A percentile compares a stretch with the other conserved stretches of the same genome.
phyloP scores from a whole-genome alignment of 176 grass and related monocot species.

The Hordeum vulgare region DNA sequence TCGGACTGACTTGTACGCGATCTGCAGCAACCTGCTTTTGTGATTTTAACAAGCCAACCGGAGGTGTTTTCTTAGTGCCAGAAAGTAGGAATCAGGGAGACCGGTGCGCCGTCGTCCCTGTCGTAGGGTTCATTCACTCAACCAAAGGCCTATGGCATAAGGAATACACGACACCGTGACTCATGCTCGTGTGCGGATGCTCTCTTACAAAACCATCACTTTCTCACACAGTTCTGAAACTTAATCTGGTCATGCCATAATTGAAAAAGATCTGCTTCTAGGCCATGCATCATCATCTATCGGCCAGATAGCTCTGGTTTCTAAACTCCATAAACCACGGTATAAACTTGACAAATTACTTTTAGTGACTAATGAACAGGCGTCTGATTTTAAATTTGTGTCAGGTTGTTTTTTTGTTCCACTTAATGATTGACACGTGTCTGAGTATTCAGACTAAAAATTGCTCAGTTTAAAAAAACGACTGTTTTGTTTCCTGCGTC shows the following conservation, averaged over 20 bases:
- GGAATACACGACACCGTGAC: not conserved
- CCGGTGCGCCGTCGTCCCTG: not conserved
- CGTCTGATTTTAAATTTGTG: too few species aligned
- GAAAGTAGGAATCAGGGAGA: not conserved
- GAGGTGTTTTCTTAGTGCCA: constrained; percentile 10
- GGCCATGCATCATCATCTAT: too few species aligned
- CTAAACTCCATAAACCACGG: not conserved
- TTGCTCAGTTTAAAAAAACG: too few species aligned
- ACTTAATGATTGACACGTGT: too few species aligned
- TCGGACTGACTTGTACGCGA: not conserved
- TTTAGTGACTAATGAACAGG: too few species aligned
- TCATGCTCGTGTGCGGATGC: not conserved
- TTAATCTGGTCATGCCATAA: not conserved
- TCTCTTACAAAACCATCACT: not conserved
- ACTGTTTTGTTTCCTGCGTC: too few species aligned
- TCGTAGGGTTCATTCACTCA: constrained; percentile 17
- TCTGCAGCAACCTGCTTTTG: not conserved
- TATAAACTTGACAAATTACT: not conserved
- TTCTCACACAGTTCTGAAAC: not conserved
- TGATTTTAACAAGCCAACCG: constrained; percentile 33
- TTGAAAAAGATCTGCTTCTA: not conserved
- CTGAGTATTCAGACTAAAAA: too few species aligned
- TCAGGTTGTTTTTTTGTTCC: too few species aligned
- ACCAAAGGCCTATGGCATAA: constrained; percentile 18
- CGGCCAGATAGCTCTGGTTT: too few species aligned